phyloP scores from a whole-genome alignment of 2,329 filamentous ascomycete species.

The Septoria petroselini region DNA sequence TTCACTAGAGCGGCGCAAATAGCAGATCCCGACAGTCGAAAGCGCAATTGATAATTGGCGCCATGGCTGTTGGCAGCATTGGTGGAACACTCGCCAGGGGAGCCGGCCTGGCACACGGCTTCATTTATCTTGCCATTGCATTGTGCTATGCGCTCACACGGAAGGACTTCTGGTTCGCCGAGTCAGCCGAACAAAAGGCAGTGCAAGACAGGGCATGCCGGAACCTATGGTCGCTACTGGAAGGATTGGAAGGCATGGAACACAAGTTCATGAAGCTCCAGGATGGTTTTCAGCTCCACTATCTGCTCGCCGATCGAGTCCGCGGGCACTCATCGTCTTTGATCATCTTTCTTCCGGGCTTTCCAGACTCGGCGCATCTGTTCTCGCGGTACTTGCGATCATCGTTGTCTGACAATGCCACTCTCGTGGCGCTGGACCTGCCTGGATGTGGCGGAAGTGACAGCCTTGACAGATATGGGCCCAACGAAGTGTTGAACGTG shows the following conservation, averaged over 20 bases:
- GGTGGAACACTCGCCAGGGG: conserved; percentile 12
- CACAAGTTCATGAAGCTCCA: conserved; percentile 53
- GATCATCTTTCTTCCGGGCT: conserved; percentile 40
- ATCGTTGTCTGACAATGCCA: conserved; percentile 40
- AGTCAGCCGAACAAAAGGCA: background rate
- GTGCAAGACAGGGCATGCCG: conserved; percentile 45
- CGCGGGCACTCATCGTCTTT: conserved; percentile 7
- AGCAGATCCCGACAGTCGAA: too few species aligned
- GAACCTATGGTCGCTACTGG: conserved; percentile 54
- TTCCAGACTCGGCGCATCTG: conserved; percentile 57
- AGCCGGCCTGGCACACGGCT: conserved; percentile 20
- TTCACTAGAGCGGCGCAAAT: too few species aligned
- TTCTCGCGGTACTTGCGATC: conserved; percentile 52
- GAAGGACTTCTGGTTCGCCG: conserved; percentile 19
- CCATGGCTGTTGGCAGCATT: background rate
- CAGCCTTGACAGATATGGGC: conserved; percentile 48
- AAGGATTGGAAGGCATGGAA: conserved; percentile 45
- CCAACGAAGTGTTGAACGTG: conserved; percentile 53
- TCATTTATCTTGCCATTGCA: conserved; percentile 16
- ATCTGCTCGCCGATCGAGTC: conserved; percentile 38
- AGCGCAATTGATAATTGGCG: too few species aligned
- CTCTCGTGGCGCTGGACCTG: conserved; percentile 55
- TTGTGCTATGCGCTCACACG: conserved; percentile 17
- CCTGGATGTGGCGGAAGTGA: conserved; percentile 60
- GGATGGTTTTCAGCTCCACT: conserved; percentile 54